A percentile compares a stretch with the other conserved stretches of the same genome.
These are phyloP conservation scores for Colletotrichum paranaense DNA, from an alignment of 2,329 filamentous ascomycete species.

Conservation along the genomic window DNA sequence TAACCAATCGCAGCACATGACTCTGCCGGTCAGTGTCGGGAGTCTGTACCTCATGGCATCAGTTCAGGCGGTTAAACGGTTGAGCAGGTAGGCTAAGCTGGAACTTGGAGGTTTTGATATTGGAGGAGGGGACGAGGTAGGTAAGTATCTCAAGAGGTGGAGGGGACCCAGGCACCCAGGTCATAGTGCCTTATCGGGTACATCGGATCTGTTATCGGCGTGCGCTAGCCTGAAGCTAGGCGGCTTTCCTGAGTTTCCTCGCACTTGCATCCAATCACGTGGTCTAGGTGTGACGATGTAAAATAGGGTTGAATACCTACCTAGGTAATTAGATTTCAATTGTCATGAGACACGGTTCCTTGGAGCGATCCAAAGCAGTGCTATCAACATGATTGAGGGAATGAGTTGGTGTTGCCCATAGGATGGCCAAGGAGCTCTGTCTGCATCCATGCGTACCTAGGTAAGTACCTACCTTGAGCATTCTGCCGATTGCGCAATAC, in stretches of 20 bases:
- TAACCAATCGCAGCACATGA: too few relatives aligned
- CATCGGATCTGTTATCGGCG: slow-evolving; percentile 15
- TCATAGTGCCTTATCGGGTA: slow-evolving; percentile 1
- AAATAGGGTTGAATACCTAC: background rate
- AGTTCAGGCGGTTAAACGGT: too few relatives aligned
- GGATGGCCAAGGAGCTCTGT: too few relatives aligned
- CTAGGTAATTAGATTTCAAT: background rate
- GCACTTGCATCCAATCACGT: slow-evolving; percentile 29
- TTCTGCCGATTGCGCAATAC: background rate
- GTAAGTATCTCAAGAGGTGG: background rate
- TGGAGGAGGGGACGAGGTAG: background rate
- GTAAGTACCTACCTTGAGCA: background rate
- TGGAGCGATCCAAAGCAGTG: background rate
- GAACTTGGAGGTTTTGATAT: too few relatives aligned
- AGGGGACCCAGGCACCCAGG: background rate
- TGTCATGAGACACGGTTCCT: background rate
- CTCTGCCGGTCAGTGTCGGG: too few relatives aligned
- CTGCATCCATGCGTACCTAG: too few relatives aligned
- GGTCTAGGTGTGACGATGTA: background rate
- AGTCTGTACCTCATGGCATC: too few relatives aligned
- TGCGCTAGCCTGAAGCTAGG: slow-evolving; percentile 19
- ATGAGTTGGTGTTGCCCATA: background rate
- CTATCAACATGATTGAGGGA: background rate
- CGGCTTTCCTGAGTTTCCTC: slow-evolving; percentile 9
- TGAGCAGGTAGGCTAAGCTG: too few relatives aligned